Base-by-base conservation (phyloP, 371 early-diverging fungal species). In the Rhizopus sp. region DNA sequence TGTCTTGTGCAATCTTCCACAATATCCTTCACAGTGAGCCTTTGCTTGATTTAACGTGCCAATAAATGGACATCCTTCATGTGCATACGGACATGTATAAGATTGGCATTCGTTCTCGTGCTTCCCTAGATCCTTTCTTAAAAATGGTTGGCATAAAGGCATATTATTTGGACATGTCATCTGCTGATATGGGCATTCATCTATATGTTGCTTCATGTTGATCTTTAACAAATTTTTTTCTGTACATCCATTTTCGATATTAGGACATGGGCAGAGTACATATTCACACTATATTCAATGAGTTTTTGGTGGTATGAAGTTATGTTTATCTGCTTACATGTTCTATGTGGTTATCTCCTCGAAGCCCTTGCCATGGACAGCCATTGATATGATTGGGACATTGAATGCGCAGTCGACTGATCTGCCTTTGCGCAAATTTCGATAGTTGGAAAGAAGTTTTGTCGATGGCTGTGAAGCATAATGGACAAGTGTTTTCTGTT, bases 361-460 rank as follows among this genome's bases (percentile, higher is more conserved):
- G 56, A 5, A 74, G 44, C 1, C 80, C 80, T 42, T 71, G 68
- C 75, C 75, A 80, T 10, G 66, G 37, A 63, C 80, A 80, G 0
- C 80, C 80, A 30, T 52, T 57, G 4, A 50, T 50, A n/a, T 66
- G 51, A 57, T 69, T 63, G 12, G 47, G 42, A 62, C 80, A 80
- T 52, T 64, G 54, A 13, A 72, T 60, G 40, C 75, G 67, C 39
- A 80, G 61, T 30, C 80, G 57, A 17, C 75, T 66, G 40, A 80
- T 65, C 51, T 77, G 80, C 38, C 80, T 63, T 38, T 63, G 54
- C 7, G 71, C 80, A 57, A 80, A 80, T 45, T 80, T 80, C 17
- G 80, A 80, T 31, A 68, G 58, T 53, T 77, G 71, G 50, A 76
- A 69, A 31, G 55, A 40, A 12, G 51, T 55, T 23, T 55, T 66